Conservation (phyloP, 2,329 filamentous ascomycete genomes). For the Fusarium floridanum region DNA sequence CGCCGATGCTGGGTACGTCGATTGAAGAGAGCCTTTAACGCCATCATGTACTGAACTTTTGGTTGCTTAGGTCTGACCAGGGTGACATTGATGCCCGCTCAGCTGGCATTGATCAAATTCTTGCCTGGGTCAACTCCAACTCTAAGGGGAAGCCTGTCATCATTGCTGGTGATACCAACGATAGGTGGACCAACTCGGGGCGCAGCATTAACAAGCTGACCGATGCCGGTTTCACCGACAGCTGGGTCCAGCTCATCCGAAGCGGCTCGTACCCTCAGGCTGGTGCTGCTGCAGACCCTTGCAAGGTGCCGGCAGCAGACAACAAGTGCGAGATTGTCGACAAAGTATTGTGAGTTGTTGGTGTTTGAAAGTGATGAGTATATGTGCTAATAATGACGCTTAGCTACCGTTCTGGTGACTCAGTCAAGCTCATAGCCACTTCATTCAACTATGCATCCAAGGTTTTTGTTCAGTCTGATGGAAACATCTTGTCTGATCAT, state of each 20-base stretch:
- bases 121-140: conserved; percentile 67
- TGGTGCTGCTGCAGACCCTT: conserved; percentile 56
- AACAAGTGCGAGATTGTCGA: conserved; percentile 74
- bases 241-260: conserved; percentile 69
- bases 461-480: conserved; percentile 69
- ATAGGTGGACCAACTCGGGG: conserved; percentile 65
- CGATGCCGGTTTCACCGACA: conserved; percentile 67
- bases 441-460: conserved; percentile 67
- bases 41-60: neutral
- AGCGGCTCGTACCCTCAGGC: conserved; percentile 60
- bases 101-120: conserved; percentile 70
- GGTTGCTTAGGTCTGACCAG: neutral
- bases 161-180: conserved; percentile 75
- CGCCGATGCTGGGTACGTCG: conserved; percentile 52
- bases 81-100: conserved; percentile 67
- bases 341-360: conserved; percentile 65
- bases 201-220: conserved; percentile 64
- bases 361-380: too few relatives aligned
- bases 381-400: neutral
- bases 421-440: conserved; percentile 61
- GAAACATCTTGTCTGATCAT: conserved; percentile 72
- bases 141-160: conserved; percentile 72
- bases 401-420: conserved; percentile 64
- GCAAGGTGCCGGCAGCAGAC: conserved; percentile 68
- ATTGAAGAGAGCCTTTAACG: neutral